phyloP scores from a whole-genome alignment of 306 rosid species.

The Dalbergia cochinchinensis region DNA sequence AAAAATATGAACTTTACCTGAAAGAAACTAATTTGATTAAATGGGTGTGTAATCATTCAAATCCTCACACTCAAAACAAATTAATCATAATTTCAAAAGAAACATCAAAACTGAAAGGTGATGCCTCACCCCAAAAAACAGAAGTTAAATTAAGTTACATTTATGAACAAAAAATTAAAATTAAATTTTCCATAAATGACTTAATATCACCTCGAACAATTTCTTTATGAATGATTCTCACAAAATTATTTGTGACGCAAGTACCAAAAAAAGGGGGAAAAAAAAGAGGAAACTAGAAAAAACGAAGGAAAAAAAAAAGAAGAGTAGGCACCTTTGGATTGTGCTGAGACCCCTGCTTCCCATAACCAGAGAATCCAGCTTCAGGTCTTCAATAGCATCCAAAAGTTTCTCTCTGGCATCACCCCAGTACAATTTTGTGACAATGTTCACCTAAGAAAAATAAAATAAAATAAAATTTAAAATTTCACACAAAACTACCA shows the following conservation, averaged over 20 bases:
- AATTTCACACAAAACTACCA: not conserved
- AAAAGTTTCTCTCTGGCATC: slow-evolving; percentile 95
- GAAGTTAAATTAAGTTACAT: no score
- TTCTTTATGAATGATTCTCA: not conserved
- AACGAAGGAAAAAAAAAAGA: no score
- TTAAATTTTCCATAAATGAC: not conserved
- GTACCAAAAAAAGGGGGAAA: not conserved
- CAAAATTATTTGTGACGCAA: not conserved
- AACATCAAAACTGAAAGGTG: no score
- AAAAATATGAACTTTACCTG: no score
- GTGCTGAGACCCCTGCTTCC: slow-evolving; percentile 97
- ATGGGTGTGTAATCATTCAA: not conserved
- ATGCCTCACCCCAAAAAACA: no score
- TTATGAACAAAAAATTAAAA: no score
- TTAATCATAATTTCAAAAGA: not conserved
- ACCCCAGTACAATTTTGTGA: slow-evolving; percentile 90
- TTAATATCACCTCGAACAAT: not conserved
- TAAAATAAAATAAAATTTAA: not conserved
- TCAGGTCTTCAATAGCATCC: slow-evolving; percentile 81
- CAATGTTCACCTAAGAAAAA: slow-evolving; percentile 60
- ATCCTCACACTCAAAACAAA: not conserved
- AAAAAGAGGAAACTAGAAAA: not conserved
- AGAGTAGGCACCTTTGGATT: slow-evolving; percentile 62
- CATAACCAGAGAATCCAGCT: slow-evolving; percentile 84
- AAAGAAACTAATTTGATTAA: not conserved